Conservation (phyloP, 345 rosid species). For the Ailanthus altissimus region DNA sequence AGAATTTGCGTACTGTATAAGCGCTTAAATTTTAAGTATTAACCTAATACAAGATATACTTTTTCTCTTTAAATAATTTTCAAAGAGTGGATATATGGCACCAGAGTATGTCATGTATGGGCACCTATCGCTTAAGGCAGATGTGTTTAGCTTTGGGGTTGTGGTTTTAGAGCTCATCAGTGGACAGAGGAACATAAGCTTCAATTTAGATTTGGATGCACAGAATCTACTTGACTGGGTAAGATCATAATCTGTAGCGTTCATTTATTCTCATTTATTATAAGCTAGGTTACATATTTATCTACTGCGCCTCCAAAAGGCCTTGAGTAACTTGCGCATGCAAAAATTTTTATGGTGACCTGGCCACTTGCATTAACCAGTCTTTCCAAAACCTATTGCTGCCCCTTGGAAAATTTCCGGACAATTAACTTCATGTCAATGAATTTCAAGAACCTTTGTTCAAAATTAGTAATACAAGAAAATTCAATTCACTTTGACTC, state of each 20-base stretch:
- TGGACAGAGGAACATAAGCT: constrained; percentile 71
- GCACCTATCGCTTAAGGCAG: constrained; percentile 75
- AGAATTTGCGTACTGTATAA: not conserved
- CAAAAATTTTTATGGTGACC: not conserved
- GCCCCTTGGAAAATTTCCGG: not conserved
- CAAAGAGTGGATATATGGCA: constrained; percentile 91
- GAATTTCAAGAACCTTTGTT: not conserved
- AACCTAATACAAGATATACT: not conserved
- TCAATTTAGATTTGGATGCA: constrained; percentile 47
- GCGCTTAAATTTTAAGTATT: not conserved
- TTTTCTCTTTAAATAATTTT: constrained; percentile 25
- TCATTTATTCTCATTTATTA: not conserved
- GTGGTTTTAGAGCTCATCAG: constrained; percentile 82
- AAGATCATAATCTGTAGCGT: constrained; percentile 26
- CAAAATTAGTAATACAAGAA: not conserved
- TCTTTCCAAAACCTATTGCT: not conserved
- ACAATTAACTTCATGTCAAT: not conserved
- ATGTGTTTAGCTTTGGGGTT: constrained; percentile 97
- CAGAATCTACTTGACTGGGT: constrained; percentile 92
- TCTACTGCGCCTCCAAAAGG: not conserved
- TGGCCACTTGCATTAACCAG: not conserved
- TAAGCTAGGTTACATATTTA: not conserved
- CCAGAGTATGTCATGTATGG: constrained; percentile 95
- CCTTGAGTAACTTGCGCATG: not conserved
- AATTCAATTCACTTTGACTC: not conserved